These are phyloP conservation scores for Vigna reflexopilosa DNA, from an alignment of 306 rosid species.

Conservation along the genomic window DNA sequence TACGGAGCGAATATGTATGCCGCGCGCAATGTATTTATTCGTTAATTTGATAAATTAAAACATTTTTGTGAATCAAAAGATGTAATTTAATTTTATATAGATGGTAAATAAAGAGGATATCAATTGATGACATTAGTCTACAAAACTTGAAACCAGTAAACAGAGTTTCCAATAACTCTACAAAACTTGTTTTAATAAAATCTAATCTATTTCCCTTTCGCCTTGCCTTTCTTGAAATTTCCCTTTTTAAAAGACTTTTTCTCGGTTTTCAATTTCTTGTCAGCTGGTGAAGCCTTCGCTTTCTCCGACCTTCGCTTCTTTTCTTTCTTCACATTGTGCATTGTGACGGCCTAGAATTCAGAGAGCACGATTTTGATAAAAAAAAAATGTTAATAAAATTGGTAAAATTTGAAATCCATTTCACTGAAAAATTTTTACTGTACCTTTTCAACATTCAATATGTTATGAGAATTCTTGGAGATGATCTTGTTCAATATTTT, in stretches of 20 bases:
- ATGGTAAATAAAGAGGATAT: background rate
- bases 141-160: slow-evolving; percentile 43
- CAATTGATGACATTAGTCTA: slow-evolving; percentile 32
- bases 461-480: slow-evolving; percentile 83
- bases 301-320: slow-evolving; percentile 56
- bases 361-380: background rate
- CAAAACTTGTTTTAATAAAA: slow-evolving; percentile 20
- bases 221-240: slow-evolving; percentile 59
- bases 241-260: slow-evolving; percentile 65
- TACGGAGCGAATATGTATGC: background rate
- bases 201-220: slow-evolving; percentile 56
- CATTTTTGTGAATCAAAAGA: background rate
- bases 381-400: background rate
- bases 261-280: slow-evolving; percentile 75
- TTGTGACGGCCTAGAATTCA: slow-evolving; percentile 69
- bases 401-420: slow-evolving; percentile 5
- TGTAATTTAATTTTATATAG: background rate
- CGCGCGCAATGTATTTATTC: background rate
- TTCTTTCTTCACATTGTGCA: slow-evolving; percentile 82
- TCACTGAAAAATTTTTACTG: slow-evolving; percentile 17
- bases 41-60: background rate
- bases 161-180: slow-evolving; percentile 34
- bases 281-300: slow-evolving; percentile 53
- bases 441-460: slow-evolving; percentile 85
- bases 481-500: slow-evolving; percentile 85